phyloP scores from a whole-genome alignment of 2,329 filamentous ascomycete species.

The Dryadomyces sulphureus region DNA sequence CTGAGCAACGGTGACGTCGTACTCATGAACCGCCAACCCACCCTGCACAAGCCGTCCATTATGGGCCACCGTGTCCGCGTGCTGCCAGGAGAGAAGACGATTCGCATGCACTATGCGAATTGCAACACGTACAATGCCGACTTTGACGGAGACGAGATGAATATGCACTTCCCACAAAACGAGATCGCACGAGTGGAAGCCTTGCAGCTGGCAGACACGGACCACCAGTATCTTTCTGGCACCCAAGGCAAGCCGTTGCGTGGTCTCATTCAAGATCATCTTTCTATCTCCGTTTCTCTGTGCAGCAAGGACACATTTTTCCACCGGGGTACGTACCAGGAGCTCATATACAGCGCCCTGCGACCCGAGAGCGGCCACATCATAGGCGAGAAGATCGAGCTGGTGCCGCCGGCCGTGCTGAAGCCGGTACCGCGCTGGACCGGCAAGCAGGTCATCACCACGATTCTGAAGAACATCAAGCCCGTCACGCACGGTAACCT shows the following conservation, averaged over 20 bases:
- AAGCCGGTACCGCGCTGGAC: conserved; percentile 80
- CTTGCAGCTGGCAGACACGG: conserved; percentile 83
- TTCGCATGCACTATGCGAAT: conserved; percentile 99
- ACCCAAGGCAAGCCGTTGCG: conserved; percentile 87
- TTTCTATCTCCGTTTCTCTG: conserved; percentile 83
- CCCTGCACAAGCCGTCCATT: conserved; percentile 95
- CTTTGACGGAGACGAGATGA: conserved; percentile 99
- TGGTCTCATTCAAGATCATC: conserved; percentile 96
- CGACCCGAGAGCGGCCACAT: conserved; percentile 86
- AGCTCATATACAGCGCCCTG: conserved; percentile 81
- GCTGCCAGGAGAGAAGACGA: conserved; percentile 85
- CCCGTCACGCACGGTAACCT: conserved; percentile 63
- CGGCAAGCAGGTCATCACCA: conserved; percentile 90
- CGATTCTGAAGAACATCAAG: conserved; percentile 81
- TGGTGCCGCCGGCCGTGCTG: conserved; percentile 65
- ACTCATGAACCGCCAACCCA: conserved; percentile 96
- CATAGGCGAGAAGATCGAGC: conserved; percentile 64
- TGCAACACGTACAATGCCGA: conserved; percentile 99
- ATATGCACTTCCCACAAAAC: conserved; percentile 98
- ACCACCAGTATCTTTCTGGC: conserved; percentile 90
- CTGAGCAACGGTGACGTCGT: conserved; percentile 94
- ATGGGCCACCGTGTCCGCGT: conserved; percentile 95
- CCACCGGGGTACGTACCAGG: conserved; percentile 73
- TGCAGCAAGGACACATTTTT: conserved; percentile 90
- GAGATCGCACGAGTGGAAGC: conserved; percentile 89